phyloP scores from a whole-genome alignment of 495 filamentous ascomycete genomes.

The Aspergillus conjunctus region DNA sequence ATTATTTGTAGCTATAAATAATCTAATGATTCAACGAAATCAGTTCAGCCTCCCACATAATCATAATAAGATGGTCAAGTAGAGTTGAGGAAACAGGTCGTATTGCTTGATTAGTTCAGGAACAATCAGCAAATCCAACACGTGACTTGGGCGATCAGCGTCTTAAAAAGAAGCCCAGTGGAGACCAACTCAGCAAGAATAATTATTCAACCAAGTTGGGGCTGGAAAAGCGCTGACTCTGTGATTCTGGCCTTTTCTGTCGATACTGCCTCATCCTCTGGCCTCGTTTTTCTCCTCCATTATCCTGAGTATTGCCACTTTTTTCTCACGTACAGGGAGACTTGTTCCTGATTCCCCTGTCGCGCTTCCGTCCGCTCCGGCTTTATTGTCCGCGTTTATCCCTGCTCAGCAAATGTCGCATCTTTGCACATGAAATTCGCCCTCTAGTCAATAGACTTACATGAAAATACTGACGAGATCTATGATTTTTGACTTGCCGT shows the following conservation, averaged over 20 bases:
- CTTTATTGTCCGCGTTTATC: constrained; percentile 26
- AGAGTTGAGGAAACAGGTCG: no score
- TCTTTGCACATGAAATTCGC: neutral
- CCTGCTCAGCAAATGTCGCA: constrained; percentile 18
- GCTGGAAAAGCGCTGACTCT: constrained; percentile 6
- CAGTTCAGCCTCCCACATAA: no score
- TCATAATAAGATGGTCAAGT: no score
- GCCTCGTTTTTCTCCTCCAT: neutral
- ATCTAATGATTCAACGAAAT: neutral
- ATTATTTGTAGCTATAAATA: constrained; percentile 3
- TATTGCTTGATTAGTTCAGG: neutral
- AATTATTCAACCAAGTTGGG: neutral
- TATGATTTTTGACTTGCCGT: neutral
- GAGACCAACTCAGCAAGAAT: neutral
- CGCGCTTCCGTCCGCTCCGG: neutral
- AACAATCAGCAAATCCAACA: neutral
- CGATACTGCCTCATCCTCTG: neutral
- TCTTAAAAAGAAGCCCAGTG: neutral
- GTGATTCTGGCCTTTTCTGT: constrained; percentile 8
- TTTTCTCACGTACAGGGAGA: neutral
- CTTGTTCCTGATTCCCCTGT: neutral
- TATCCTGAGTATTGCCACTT: neutral
- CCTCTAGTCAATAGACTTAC: neutral
- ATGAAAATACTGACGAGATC: neutral
- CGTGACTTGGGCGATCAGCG: constrained; percentile 18